phyloP scores from a whole-genome alignment of 2,329 filamentous ascomycete genomes.

The Davidsoniella neocaledoniae region DNA sequence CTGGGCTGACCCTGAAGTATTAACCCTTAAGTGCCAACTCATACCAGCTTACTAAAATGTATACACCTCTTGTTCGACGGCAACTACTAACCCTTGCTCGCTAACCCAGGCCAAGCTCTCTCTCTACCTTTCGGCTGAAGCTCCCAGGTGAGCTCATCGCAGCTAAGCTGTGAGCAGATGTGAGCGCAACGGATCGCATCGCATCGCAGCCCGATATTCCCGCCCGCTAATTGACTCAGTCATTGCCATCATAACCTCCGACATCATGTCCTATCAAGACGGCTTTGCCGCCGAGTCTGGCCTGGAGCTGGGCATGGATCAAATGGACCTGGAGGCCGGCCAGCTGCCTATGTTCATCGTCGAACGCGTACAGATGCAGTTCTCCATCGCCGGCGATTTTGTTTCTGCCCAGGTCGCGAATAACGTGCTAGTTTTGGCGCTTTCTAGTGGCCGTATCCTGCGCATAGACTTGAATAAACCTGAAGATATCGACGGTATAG shows the following conservation, averaged over 20 bases:
- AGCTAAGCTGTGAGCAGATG: no score
- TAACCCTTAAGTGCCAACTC: no score
- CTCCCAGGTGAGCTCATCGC: no score
- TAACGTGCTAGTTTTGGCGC: slow-evolving; percentile 82
- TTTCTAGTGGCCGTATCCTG: slow-evolving; percentile 82
- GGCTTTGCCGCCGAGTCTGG: slow-evolving; percentile 53
- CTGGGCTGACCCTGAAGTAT: no score
- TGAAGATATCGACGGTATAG: slow-evolving; percentile 77
- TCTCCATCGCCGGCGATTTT: slow-evolving; percentile 87
- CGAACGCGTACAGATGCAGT: slow-evolving; percentile 81
- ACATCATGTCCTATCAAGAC: slow-evolving; percentile 50
- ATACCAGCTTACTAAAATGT: no score
- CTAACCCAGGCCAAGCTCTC: no score
- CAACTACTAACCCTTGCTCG: background rate
- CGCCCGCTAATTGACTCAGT: no score
- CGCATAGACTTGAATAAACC: slow-evolving; percentile 88
- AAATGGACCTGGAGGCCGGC: slow-evolving; percentile 36
- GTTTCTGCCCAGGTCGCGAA: slow-evolving; percentile 94
- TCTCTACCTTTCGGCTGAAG: no score
- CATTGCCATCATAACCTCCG: background rate
- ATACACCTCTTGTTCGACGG: no score
- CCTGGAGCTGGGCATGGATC: slow-evolving; percentile 28
- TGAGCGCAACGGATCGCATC: background rate
- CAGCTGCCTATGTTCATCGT: slow-evolving; percentile 85
- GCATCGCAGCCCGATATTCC: background rate